Percentiles rank a stretch among this genome's conserved stretches.
Evolutionary conservation across 1,284 basidiomycete species (phyloP).

Genomic region (Leccinum subspadiceum): DNA sequence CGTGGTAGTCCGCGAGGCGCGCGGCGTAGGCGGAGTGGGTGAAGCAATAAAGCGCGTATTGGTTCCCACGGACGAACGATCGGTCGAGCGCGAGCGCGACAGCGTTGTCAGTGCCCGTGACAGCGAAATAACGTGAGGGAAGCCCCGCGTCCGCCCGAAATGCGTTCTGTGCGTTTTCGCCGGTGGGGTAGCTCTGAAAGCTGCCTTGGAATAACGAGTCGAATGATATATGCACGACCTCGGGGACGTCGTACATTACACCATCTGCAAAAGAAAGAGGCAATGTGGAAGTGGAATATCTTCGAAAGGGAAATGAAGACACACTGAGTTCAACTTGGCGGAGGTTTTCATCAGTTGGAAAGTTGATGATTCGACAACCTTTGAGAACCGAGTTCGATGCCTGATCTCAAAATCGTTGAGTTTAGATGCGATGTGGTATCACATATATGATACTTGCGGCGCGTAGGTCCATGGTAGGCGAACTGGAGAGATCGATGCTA

Average conservation of each 20-base stretch:
- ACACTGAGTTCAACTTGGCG: not conserved
- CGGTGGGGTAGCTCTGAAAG: not conserved
- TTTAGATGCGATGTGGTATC: not conserved
- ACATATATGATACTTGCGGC: not conserved
- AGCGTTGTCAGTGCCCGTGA: not conserved
- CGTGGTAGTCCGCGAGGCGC: not conserved
- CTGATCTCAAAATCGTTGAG: not conserved
- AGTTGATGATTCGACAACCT: not conserved
- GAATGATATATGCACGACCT: not conserved
- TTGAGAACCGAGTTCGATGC: not conserved
- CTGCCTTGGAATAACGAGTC: not conserved
- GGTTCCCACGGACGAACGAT: not conserved
- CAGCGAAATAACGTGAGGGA: not conserved
- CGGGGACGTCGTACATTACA: not conserved
- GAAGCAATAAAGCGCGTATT: not conserved
- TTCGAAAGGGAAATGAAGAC: not conserved
- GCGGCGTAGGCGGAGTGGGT: not conserved
- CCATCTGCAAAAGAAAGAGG: not conserved
- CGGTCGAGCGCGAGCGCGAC: not conserved
- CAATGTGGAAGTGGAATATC: not conserved
- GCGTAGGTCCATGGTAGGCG: not conserved
- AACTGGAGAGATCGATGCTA: not conserved
- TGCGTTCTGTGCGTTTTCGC: not conserved
- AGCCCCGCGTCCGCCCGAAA: not conserved
- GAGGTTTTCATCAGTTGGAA: not conserved